These are phyloP conservation scores for Starmerella vaccinii DNA, from an alignment of 805 yeast species.

Conservation along the genomic window DNA sequence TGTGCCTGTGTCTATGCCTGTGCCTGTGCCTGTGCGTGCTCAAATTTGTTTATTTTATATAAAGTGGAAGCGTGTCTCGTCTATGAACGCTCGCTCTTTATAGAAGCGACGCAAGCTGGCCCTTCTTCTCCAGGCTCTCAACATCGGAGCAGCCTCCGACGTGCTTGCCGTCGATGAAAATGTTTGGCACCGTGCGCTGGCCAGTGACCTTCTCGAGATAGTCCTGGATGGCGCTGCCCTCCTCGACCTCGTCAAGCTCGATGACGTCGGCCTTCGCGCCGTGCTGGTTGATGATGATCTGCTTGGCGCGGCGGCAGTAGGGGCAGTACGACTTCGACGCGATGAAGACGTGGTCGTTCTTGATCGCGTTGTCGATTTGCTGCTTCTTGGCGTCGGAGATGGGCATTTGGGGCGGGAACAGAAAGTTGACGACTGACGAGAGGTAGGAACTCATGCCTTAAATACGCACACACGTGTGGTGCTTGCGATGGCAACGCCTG, in stretches of 20 bases:
- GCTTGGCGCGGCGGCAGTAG: constrained; percentile 41
- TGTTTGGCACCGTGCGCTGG: constrained; percentile 88
- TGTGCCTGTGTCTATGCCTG: no score
- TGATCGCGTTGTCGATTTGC: constrained; percentile 53
- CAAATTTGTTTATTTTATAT: no score
- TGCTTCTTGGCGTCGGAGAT: constrained; percentile 19
- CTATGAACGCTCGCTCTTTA: constrained; percentile 4
- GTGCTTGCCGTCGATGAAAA: constrained; percentile 83
- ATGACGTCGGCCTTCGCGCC: constrained; percentile 28
- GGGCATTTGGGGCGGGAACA: constrained; percentile 21
- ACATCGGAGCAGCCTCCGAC: constrained; percentile 92
- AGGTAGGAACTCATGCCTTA: constrained; percentile 3
- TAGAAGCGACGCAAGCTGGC: constrained; percentile 42
- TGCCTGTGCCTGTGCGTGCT: no score
- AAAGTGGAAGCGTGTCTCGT: not conserved
- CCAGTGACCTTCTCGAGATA: constrained; percentile 71
- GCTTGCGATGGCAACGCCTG: constrained; percentile 3
- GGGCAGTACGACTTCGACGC: constrained; percentile 79
- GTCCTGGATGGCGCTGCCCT: constrained; percentile 72
- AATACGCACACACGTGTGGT: not conserved
- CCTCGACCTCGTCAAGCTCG: constrained; percentile 35
- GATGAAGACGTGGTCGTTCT: constrained; percentile 57
- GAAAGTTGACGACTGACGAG: constrained; percentile 3
- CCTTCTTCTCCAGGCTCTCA: constrained; percentile 56
- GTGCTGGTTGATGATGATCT: constrained; percentile 37